Conservation (phyloP, 2,329 filamentous ascomycete species). For the Epichloe brachyelytri region DNA sequence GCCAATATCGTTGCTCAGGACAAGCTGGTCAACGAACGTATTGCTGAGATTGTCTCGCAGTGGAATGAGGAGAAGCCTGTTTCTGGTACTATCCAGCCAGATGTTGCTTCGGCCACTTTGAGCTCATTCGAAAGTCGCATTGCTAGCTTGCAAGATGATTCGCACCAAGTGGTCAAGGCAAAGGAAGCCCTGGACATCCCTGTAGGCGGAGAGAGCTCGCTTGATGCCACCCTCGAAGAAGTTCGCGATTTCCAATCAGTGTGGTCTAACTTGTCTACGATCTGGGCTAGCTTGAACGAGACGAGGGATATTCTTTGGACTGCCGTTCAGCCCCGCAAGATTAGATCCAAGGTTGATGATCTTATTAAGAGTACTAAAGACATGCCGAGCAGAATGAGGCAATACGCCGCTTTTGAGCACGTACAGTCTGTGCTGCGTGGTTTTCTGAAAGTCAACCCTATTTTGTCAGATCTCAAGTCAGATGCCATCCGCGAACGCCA, state of each 20-base stretch:
- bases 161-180: conserved; percentile 86
- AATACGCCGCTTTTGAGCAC: conserved; percentile 99
- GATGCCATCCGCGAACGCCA: conserved; percentile 93
- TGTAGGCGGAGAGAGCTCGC: conserved; percentile 62
- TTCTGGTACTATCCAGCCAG: conserved; percentile 82
- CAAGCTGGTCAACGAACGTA: conserved; percentile 78
- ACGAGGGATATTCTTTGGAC: conserved; percentile 89
- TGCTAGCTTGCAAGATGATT: conserved; percentile 72
- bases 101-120: conserved; percentile 73
- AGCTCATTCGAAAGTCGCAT: conserved; percentile 74
- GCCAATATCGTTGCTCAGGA: conserved; percentile 94
- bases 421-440: conserved; percentile 84
- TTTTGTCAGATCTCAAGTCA: conserved; percentile 84
- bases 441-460: conserved; percentile 78
- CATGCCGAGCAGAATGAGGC: conserved; percentile 97
- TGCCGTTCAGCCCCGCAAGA: conserved; percentile 86
- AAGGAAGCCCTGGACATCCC: conserved; percentile 94
- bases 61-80: conserved; percentile 98
- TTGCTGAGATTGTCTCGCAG: conserved; percentile 67
- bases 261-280: conserved; percentile 88
- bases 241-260: conserved; percentile 98
- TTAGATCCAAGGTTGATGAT: conserved; percentile 76
- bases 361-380: conserved; percentile 97
- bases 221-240: conserved; percentile 81
- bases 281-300: conserved; percentile 93